phyloP scores from a whole-genome alignment of 352 stramenopile genomes.

The Phytophthora constricta region DNA sequence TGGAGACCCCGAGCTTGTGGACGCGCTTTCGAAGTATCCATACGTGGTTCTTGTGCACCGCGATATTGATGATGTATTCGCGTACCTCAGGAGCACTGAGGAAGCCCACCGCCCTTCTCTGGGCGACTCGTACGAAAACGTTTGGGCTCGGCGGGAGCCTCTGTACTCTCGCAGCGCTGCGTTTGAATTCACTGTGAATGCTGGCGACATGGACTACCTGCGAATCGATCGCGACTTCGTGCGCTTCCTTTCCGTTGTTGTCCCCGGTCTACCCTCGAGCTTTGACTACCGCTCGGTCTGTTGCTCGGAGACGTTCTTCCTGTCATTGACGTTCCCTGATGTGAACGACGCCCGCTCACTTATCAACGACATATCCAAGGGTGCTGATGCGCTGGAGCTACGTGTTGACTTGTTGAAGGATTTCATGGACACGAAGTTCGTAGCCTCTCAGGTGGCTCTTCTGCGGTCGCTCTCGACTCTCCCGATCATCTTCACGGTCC shows the following conservation, averaged over 20 bases:
- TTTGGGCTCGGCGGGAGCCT: conserved; percentile 65
- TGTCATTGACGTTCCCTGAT: conserved; percentile 80
- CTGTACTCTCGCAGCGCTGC: conserved; percentile 58
- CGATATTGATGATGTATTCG: conserved; percentile 73
- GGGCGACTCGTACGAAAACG: conserved; percentile 58
- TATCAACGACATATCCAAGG: conserved; percentile 63
- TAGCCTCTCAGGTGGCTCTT: conserved; percentile 76
- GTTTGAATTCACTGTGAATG: conserved; percentile 74
- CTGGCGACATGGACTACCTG: conserved; percentile 58
- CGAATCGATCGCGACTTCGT: conserved; percentile 78
- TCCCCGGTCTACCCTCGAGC: conserved; percentile 49
- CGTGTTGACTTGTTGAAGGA: conserved; percentile 93
- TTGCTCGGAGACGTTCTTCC: conserved; percentile 74
- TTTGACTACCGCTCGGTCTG: conserved; percentile 63
- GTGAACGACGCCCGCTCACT: conserved; percentile 53
- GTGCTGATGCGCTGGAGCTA: conserved; percentile 96
- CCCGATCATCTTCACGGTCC: conserved; percentile 97
- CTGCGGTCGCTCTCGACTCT: conserved; percentile 90
- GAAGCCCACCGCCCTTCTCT: conserved; percentile 63
- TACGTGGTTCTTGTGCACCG: conserved; percentile 79
- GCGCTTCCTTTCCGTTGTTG: conserved; percentile 64
- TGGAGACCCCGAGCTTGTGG: conserved; percentile 75
- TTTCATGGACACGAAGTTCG: conserved; percentile 56
- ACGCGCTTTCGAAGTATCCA: conserved; percentile 64
- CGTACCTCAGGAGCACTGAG: conserved; percentile 59